phyloP scores from a whole-genome alignment of 345 rosid genomes.

The Salix arbutifolia region DNA sequence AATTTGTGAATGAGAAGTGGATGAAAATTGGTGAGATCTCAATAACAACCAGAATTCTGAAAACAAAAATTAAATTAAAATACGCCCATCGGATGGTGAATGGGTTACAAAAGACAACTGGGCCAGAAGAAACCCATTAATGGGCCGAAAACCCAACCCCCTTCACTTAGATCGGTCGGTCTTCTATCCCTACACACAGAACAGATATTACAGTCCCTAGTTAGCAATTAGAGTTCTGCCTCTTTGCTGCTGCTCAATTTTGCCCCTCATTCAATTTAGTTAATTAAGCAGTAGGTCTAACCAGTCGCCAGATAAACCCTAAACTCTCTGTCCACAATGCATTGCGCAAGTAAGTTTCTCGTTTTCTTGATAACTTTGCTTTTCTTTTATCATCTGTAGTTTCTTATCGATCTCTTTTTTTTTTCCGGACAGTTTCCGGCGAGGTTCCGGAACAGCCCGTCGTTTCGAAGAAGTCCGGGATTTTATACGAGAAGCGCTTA shows the following conservation, averaged over 20 bases:
- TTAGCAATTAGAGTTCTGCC: background rate
- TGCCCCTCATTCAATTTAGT: background rate
- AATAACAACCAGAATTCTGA: too few species aligned
- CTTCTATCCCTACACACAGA: too few species aligned
- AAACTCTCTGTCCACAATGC: slow-evolving; percentile 38
- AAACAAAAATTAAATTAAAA: too few species aligned
- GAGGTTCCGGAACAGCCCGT: slow-evolving; percentile 95
- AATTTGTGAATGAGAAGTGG: too few species aligned
- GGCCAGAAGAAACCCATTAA: too few species aligned
- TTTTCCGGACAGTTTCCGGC: slow-evolving; percentile 63
- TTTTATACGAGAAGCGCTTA: slow-evolving; percentile 82
- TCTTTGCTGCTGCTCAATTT: background rate
- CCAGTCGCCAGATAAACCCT: slow-evolving; percentile 21
- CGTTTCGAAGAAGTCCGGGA: slow-evolving; percentile 71
- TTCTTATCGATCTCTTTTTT: background rate
- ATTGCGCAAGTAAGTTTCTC: slow-evolving; percentile 63
- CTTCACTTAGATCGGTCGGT: too few species aligned
- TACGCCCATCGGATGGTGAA: too few species aligned
- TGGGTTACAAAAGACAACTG: too few species aligned
- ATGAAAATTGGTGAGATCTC: too few species aligned
- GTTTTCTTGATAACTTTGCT: background rate
- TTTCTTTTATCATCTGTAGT: background rate
- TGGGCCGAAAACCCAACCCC: too few species aligned
- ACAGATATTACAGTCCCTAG: too few species aligned
- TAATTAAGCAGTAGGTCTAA: background rate